Evolutionary conservation across 169 alveolate species (phyloP).

Genomic region (Plasmodium adleri): DNA sequence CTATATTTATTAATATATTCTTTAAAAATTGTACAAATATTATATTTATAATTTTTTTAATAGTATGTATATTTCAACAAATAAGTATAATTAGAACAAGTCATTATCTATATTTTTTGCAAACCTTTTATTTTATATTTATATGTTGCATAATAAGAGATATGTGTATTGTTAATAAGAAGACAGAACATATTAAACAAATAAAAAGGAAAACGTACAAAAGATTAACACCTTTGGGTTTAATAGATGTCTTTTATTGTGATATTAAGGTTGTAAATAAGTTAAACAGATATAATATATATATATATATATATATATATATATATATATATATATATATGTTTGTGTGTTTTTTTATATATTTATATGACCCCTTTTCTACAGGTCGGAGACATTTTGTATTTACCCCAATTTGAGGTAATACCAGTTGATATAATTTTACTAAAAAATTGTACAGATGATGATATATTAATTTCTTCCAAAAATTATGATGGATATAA

Average conservation of each 20-base stretch:
- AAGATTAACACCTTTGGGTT: slow-evolving; percentile 32
- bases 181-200: background rate
- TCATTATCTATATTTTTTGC: slow-evolving; percentile 16
- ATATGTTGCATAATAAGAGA: slow-evolving; percentile 20
- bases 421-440: slow-evolving; percentile 38
- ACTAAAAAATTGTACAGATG: slow-evolving; percentile 10
- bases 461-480: slow-evolving; percentile 19
- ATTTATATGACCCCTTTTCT: background rate
- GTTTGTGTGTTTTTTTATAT: background rate
- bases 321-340: background rate
- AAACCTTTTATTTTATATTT: slow-evolving; percentile 16
- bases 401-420: slow-evolving; percentile 38
- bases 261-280: slow-evolving; percentile 26
- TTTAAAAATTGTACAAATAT: slow-evolving; percentile 7
- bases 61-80: slow-evolving; percentile 28
- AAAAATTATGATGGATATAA: slow-evolving; percentile 38
- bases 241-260: slow-evolving; percentile 12
- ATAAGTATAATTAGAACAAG: background rate
- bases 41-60: slow-evolving; percentile 11
- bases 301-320: background rate
- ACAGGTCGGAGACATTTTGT: slow-evolving; percentile 52
- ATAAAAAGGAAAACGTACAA: slow-evolving; percentile 9
- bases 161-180: slow-evolving; percentile 1
- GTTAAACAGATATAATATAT: background rate
- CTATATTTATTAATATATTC: slow-evolving; percentile 6